Percentiles rank a stretch among this genome's conserved stretches.
phyloP scores from a whole-genome alignment of 345 rosid species.

The Odontarrhena argentea region DNA sequence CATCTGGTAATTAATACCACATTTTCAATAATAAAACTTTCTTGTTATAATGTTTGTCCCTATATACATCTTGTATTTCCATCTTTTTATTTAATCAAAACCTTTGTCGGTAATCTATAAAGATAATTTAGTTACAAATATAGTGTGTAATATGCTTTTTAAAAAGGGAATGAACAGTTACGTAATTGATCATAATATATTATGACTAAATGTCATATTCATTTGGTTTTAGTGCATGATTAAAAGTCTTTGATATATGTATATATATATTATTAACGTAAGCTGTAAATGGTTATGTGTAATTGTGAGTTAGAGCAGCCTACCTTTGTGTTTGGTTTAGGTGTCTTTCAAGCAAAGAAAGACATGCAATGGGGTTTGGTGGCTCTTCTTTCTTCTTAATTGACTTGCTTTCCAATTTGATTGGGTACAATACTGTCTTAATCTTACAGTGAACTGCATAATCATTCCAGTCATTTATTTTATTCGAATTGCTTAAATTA shows the following conservation, averaged over 20 bases:
- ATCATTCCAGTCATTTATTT: no score
- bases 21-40: slow-evolving; percentile 9
- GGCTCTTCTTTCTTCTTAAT: not conserved
- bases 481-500: no score
- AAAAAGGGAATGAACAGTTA: slow-evolving; percentile 12
- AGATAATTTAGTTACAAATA: not conserved
- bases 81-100: not conserved
- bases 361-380: slow-evolving; percentile 28
- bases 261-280: not conserved
- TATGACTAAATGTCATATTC: slow-evolving; percentile 1
- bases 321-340: slow-evolving; percentile 20
- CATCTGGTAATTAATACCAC: slow-evolving; percentile 6
- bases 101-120: slow-evolving; percentile 25
- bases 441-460: not conserved
- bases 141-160: slow-evolving; percentile 10
- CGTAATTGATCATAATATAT: slow-evolving; percentile 13
- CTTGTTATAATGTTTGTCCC: not conserved
- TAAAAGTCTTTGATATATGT: slow-evolving; percentile 10
- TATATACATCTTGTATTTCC: slow-evolving; percentile 9
- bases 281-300: slow-evolving; percentile 16
- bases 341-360: slow-evolving; percentile 43
- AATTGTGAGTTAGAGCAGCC: slow-evolving; percentile 24
- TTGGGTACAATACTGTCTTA: not conserved
- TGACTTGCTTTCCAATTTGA: not conserved
- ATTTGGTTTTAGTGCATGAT: slow-evolving; percentile 11